These are phyloP conservation scores for Cicer bijugum DNA, from an alignment of 306 rosid genomes.

Conservation along the genomic window DNA sequence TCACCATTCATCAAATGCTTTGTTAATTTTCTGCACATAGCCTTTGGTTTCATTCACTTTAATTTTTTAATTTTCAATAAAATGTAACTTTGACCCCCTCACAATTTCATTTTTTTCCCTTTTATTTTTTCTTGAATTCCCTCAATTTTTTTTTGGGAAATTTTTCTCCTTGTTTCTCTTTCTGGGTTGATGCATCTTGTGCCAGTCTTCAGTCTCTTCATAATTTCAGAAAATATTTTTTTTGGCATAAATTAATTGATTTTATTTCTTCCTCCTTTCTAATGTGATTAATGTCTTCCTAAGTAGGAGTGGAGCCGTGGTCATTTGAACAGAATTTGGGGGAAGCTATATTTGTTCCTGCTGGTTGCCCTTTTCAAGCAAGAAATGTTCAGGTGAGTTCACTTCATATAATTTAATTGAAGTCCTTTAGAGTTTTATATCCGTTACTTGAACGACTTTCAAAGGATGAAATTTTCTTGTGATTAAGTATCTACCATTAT, in stretches of 20 bases:
- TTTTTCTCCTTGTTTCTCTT: neutral
- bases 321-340: constrained; percentile 89
- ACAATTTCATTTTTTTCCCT: neutral
- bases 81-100: neutral
- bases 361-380: constrained; percentile 97
- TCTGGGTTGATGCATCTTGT: constrained; percentile 7
- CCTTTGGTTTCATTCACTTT: constrained; percentile 10
- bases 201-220: constrained; percentile 13
- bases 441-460: constrained; percentile 1
- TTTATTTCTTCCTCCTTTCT: constrained; percentile 28
- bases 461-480: constrained; percentile 26
- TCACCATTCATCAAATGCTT: neutral
- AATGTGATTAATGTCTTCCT: constrained; percentile 43
- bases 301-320: constrained; percentile 92
- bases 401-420: constrained; percentile 25
- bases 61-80: constrained; percentile 11
- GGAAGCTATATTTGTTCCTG: constrained; percentile 90
- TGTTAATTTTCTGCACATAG: neutral
- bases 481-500: constrained; percentile 16
- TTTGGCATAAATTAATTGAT: neutral
- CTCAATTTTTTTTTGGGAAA: neutral
- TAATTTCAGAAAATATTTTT: neutral
- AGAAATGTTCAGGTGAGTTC: constrained; percentile 77
- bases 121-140: neutral
- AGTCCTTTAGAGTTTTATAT: constrained; percentile 7